Base-by-base conservation (phyloP, 352 stramenopile species). In the Phytophthora macrochlamydospora region DNA sequence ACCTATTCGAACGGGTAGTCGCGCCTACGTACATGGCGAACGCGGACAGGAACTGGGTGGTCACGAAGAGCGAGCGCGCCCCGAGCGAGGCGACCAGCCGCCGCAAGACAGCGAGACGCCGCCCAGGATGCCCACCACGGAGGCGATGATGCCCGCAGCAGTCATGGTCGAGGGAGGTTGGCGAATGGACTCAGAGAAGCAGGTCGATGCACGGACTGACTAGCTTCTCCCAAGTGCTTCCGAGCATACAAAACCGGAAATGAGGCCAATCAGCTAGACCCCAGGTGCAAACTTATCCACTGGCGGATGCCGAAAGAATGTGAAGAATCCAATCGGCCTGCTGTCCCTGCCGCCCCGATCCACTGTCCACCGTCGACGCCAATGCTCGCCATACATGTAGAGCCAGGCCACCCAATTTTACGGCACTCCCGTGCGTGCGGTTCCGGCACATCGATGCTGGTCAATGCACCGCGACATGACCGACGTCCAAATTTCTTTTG, bases 31-130 rank as follows among this genome's bases (percentile, higher is more conserved):
- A 95, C 87, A 96, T 94, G 60, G 79, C 78, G 69, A 94, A 94
- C 43, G 72, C 75, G 8, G 88, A 96, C 55, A 94, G 44, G 63
- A 92, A 91, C 62, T 96, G 88, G 55, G 88, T 92, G 2, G 83
- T 84, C 2, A 88, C 71, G 58, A 94, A 96, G 59, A 96, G 80
- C 48, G 88, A 94, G 60, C 87, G 86, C 13, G 86, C 83, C 65
- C 88, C 88, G 58, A 96, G 82, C 30, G 86, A 94, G 86, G 79
- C 49, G 88, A 96, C 88, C 88, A 96, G 30, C 88, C 88, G 67
- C 83, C 88, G 51, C 92, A 93, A 13, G 86, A 77, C 13, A 93
- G 75, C 73, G 85, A 93, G 51, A 96, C 69, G 38, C 88, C 88
- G 72, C 88, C 85, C 31, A 94, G 57, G 69, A 92, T 84, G 64